Evolutionary conservation across 2,329 filamentous ascomycete genomes (phyloP), one percentile per base, ranked within the genome.

Genomic region (Metarhizium robertsii): DNA sequence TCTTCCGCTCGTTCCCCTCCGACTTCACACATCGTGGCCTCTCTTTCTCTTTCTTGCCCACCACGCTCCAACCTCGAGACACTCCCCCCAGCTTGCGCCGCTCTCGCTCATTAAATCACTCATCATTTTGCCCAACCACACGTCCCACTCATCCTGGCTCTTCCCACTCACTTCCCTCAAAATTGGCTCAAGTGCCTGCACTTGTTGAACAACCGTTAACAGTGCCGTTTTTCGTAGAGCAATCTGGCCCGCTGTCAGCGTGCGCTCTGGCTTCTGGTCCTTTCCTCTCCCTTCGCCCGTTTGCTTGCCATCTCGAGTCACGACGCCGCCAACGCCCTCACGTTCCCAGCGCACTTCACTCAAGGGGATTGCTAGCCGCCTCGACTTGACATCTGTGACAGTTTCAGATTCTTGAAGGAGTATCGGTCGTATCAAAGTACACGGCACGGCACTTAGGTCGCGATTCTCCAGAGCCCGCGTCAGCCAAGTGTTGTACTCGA

Each of bases 101-200:
- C 84, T 85, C 58, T 92, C 86, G 67, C 87, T 84, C 66, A 95
- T 79, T 65, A 96, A 71, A 69, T 94, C 87, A 50, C 83, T 81
- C 79, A 90, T 92, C 87, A 96, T 89, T 70, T 86, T 89, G 45
- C 86, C 84, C 73, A 88, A 84, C 92, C 92, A 96, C 46, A 84
- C 78, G 68, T 95, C 88, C 91, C 91, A 96, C 72, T 96, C 92
- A 62, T 95, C 90, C 66, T 88, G 84, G 64, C 87, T 90, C 76
- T 95, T 95, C 14, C 87, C 88, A 65, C 88, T 95, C 49, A 84
- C 83, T 64, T 95, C 88, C 62, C 88, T 83, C 62, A 96, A 74
- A 57, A 94, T 73, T 5, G 90, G 89, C 70, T 96, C 92, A 64
- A 96, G 74, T 59, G 86, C 87, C 67, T 94, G 89, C 54, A 95